Base-by-base conservation (phyloP, 1,284 basidiomycete species). In the Boletus hoseneyae region DNA sequence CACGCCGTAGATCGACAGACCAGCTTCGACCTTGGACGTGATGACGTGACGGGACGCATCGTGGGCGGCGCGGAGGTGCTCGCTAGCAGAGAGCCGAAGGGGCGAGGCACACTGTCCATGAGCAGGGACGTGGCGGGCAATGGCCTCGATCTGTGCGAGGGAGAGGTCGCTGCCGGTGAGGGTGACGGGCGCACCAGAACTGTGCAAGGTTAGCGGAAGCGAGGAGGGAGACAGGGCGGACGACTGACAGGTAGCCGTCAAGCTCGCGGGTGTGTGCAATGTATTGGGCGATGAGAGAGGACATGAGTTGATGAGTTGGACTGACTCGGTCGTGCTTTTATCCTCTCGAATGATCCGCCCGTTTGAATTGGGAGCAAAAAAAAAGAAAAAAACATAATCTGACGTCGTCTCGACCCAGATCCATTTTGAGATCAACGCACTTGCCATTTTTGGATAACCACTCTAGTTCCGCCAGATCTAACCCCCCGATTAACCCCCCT, bases 1-100 rank as follows among this genome's bases (percentile, higher is more conserved):
- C 30, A 91, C 85, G 33, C 90, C 90, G 57, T 91, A 93, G 37
- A 93, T 77, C 57, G 84, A 87, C 50, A 80, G 77, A 18, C 83
- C 81, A 8, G 78, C 73, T 25, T 79, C 75, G 40, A 93, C 78
- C 65, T 90, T 88, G 59, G 76, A 73, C 27, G 77, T 71, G 44
- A 93, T 81, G 47, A 82, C 78, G 45, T 73, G 68, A 39, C 85
- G 79, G 59, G 83, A 81, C 57, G 77, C 77, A 16, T 73, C 67
- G 42, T 90, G 73, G 30, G 75, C 78, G 9, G 73, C 70, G 55
- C 72, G 74, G 53, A 79, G 65, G 13, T 66, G 62, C 8, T 75
- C 63, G 6, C 78, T 78, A 18, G 72, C 64, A 53, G 82, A 77
- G 33, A 89, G 75, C 19, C 70, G 59, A 27, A 87, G 78, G 11